Percentiles rank a stretch among this genome's conserved stretches.
Conservation (phyloP, 2,329 filamentous ascomycete species). For the Diatrype stigma region DNA sequence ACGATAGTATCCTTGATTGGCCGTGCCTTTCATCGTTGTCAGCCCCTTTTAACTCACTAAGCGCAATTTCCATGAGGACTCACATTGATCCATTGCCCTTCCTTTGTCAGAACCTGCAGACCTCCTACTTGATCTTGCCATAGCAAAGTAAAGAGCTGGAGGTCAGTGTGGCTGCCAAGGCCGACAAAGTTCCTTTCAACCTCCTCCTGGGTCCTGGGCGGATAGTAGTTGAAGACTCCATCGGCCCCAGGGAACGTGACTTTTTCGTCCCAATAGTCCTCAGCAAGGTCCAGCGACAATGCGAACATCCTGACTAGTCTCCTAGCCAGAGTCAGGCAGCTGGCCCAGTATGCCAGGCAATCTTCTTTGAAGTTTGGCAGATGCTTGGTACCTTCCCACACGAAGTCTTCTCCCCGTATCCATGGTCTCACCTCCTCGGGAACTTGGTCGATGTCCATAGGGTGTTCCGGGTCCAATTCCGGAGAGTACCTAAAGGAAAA, state of each 20-base stretch:
- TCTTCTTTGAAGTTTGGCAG: constrained; percentile 45
- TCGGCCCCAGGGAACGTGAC: constrained; percentile 46
- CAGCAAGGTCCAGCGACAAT: constrained; percentile 48
- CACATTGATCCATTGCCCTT: constrained; percentile 39
- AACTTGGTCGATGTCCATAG: constrained; percentile 34
- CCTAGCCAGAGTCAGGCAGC: constrained; percentile 46
- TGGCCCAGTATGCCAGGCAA: constrained; percentile 42
- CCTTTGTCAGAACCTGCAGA: constrained; percentile 37
- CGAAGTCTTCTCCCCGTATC: constrained; percentile 45
- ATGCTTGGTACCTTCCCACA: constrained; percentile 48
- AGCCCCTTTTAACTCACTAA: constrained; percentile 3
- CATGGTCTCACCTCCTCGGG: constrained; percentile 38
- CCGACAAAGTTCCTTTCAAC: constrained; percentile 29
- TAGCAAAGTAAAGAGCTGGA: constrained; percentile 48
- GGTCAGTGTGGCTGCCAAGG: constrained; percentile 50
- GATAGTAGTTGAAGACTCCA: constrained; percentile 38
- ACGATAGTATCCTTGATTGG: constrained; percentile 44
- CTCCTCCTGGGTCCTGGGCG: constrained; percentile 23
- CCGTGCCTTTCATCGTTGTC: constrained; percentile 23
- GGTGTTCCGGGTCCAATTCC: constrained; percentile 43
- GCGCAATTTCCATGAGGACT: constrained; percentile 2
- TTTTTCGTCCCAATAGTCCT: constrained; percentile 52
- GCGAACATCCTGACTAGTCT: constrained; percentile 50
- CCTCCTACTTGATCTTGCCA: constrained; percentile 42
- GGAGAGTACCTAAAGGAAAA: constrained; percentile 51